Evolutionary conservation across 805 yeast genomes (phyloP).

Genomic region (Metschnikowia similis): DNA sequence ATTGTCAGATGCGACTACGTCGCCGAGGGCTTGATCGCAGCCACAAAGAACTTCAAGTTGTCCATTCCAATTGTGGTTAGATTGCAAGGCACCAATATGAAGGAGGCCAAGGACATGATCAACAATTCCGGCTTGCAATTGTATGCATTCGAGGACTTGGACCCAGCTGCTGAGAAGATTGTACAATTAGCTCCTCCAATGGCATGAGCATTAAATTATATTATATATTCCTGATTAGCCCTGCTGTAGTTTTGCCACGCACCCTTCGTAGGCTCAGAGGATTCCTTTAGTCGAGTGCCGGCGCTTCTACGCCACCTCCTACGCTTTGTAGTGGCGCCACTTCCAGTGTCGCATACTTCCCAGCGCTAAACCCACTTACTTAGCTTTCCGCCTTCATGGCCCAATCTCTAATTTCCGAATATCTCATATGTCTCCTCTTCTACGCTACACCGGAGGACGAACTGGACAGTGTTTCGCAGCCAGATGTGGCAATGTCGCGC

Average conservation of each 20-base stretch:
- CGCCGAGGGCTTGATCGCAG: constrained; percentile 95
- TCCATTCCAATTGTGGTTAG: constrained; percentile 95
- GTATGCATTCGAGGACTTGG: constrained; percentile 86
- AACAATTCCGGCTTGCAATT: constrained; percentile 87
- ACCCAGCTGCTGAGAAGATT: constrained; percentile 95
- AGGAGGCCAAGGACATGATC: constrained; percentile 82
- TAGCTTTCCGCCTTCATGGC: too few relatives aligned
- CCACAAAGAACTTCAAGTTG: constrained; percentile 86
- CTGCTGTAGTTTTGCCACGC: too few relatives aligned
- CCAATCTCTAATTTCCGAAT: too few relatives aligned
- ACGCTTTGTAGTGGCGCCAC: too few relatives aligned
- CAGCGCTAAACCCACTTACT: too few relatives aligned
- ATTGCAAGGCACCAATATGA: constrained; percentile 96
- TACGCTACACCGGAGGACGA: background rate
- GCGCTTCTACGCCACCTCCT: too few relatives aligned
- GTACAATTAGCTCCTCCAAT: constrained; percentile 60
- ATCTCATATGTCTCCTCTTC: background rate
- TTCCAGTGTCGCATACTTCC: too few relatives aligned
- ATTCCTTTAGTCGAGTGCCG: too few relatives aligned
- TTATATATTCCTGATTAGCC: background rate
- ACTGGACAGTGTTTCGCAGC: constrained; percentile 7
- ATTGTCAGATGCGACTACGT: constrained; percentile 99
- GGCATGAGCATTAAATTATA: constrained; percentile 5
- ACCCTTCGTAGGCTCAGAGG: too few relatives aligned
- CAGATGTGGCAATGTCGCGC: constrained; percentile 12